Evolutionary conservation across 1,284 basidiomycete species (phyloP), one percentile per base, ranked within the genome.

Genomic region (Apiotrichum gamsii): DNA sequence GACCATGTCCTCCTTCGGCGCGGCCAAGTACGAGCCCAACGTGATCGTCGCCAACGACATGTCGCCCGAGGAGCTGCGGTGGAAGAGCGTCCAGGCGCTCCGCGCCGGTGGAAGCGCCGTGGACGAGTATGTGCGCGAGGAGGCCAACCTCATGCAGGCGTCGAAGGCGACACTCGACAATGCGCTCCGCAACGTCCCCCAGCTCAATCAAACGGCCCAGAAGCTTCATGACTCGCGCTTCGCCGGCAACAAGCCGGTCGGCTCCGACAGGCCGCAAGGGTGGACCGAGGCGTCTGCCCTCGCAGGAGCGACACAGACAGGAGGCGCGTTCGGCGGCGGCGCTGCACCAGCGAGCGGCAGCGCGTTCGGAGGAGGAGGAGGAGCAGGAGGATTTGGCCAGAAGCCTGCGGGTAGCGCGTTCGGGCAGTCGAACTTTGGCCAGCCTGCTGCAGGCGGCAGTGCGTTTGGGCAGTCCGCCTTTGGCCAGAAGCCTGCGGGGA

Each of bases 1-100:
- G 84, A 82, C 84, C n/a, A 72, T 93, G 0, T 83, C 87, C 0
- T 84, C 80, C 0, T 95, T 86, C 65, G 90, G 79, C 0, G 58
- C 60, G 2, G 81, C 82, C 0, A 90, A 91, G 62, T 66, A 79
- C 45, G 87, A 90, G 58, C 82, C 82, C 0, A 82, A 78, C 39
- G 59, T 94, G 6, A 70, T 95, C 15, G 55, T 70, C 5, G 82
- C 80, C 1, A 72, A 85, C 25, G 90, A 95, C 60, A 75, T 85
- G 52, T 85, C 82, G 0, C 80, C 78, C 0, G 91, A 95, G 60
- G 91, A 96, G 69, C 70, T 95, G 41, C 78, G 85, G 37, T 74
- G 82, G 47, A 83, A 79, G 60, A 85, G 84, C 10, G 75, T 78
- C 6, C 69, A 76, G 13, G 85, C 87, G 0, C 35, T 51, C 13